These are phyloP conservation scores for Brasenia schreberi DNA, from an alignment of 164 flowering plant genomes.

Conservation along the genomic window DNA sequence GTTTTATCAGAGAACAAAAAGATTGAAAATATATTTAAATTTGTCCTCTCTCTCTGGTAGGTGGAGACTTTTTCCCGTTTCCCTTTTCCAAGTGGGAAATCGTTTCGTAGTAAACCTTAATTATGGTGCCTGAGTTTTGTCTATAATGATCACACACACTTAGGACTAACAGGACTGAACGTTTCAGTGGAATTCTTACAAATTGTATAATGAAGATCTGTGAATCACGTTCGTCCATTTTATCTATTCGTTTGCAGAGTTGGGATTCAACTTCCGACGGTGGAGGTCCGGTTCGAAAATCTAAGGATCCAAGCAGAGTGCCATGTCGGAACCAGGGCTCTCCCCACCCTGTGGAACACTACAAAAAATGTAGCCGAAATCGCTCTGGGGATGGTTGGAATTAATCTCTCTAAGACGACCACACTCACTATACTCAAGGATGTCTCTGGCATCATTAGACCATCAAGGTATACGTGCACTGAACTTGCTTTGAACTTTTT, in stretches of 20 bases:
- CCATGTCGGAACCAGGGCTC: slow-evolving; percentile 28
- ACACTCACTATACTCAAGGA: slow-evolving; percentile 76
- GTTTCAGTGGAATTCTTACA: too few species aligned
- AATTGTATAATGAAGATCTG: too few species aligned
- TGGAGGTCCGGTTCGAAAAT: slow-evolving; percentile 26
- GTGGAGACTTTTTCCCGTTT: too few species aligned
- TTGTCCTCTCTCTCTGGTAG: too few species aligned
- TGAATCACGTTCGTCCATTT: too few species aligned
- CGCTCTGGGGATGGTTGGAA: slow-evolving; percentile 39
- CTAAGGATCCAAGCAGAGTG: slow-evolving; percentile 24
- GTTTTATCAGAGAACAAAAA: too few species aligned
- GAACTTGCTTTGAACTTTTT: neutral
- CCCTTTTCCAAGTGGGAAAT: too few species aligned
- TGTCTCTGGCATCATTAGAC: slow-evolving; percentile 75
- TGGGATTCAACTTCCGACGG: slow-evolving; percentile 23
- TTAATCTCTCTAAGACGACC: slow-evolving; percentile 44
- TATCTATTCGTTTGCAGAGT: slow-evolving; percentile 14
- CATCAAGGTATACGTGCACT: slow-evolving; percentile 43
- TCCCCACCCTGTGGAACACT: slow-evolving; percentile 25
- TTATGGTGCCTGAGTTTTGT: too few species aligned
- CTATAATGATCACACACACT: too few species aligned
- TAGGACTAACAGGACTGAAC: too few species aligned
- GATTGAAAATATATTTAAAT: too few species aligned
- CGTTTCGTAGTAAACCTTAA: too few species aligned
- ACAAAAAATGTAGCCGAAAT: slow-evolving; percentile 37